A percentile compares a stretch with the other conserved stretches of the same genome.
Conservation (phyloP, 2,329 filamentous ascomycete genomes). For the Geosmithia putterillii region DNA sequence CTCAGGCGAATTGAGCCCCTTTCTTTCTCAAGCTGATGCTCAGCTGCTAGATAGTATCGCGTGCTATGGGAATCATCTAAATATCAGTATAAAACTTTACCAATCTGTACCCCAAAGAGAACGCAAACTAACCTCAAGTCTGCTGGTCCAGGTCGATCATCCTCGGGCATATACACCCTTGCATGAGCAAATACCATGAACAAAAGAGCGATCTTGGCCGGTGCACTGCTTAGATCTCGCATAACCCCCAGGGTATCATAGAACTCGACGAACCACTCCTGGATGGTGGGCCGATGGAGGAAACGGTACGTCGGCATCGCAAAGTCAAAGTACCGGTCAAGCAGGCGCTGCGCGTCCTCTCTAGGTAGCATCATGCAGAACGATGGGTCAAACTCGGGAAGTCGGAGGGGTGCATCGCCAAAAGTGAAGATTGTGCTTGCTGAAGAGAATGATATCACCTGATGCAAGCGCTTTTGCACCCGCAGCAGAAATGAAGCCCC, state of each 20-base stretch:
- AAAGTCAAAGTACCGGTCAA: constrained; percentile 39
- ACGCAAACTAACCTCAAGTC: constrained; percentile 20
- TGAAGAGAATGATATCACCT: constrained; percentile 19
- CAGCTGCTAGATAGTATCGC: constrained; percentile 19
- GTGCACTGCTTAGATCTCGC: constrained; percentile 10
- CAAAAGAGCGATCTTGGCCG: constrained; percentile 27
- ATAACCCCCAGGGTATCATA: constrained; percentile 18
- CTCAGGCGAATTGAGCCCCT: constrained; percentile 22
- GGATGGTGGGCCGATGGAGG: constrained; percentile 36
- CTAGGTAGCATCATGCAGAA: constrained; percentile 1
- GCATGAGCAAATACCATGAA: constrained; percentile 40
- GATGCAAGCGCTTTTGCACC: constrained; percentile 9
- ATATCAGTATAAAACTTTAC: too few relatives aligned
- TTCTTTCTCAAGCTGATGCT: constrained; percentile 24
- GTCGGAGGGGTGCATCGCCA: constrained; percentile 34
- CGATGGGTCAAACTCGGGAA: constrained; percentile 2
- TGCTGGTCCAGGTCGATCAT: constrained; percentile 20
- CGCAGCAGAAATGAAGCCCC: constrained; percentile 8
- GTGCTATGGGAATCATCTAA: too few relatives aligned
- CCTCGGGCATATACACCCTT: constrained; percentile 19
- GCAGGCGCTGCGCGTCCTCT: not conserved
- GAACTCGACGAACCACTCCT: constrained; percentile 30
- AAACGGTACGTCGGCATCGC: constrained; percentile 44
- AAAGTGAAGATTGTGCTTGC: constrained; percentile 31
- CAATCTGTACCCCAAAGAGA: too few relatives aligned